phyloP scores from a whole-genome alignment of 2,329 filamentous ascomycete genomes.

The Curvularia lunata region DNA sequence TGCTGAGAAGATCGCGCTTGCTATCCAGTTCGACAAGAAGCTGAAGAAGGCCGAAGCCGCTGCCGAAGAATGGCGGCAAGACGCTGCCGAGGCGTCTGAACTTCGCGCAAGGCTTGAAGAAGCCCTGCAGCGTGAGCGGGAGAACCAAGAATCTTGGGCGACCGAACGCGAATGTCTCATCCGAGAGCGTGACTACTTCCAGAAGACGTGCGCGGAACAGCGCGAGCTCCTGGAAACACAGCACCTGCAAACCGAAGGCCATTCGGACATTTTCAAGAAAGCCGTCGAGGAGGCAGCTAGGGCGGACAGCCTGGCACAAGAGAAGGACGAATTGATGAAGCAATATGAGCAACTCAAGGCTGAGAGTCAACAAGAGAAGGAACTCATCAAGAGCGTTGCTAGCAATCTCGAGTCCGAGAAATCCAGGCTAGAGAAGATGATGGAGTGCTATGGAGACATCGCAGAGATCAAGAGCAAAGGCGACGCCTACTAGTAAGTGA shows the following conservation, averaged over 20 bases:
- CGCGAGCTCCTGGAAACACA: slow-evolving; percentile 29
- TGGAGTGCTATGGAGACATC: slow-evolving; percentile 52
- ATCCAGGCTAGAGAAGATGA: slow-evolving; percentile 51
- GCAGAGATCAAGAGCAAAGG: slow-evolving; percentile 53
- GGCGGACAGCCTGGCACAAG: slow-evolving; percentile 39
- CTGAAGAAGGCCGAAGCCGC: slow-evolving; percentile 56
- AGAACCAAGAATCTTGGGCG: slow-evolving; percentile 56
- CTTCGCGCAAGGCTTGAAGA: slow-evolving; percentile 51
- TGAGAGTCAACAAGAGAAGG: slow-evolving; percentile 47
- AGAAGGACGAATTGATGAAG: slow-evolving; percentile 46
- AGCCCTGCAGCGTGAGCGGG: slow-evolving; percentile 55
- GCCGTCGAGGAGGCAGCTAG: slow-evolving; percentile 42
- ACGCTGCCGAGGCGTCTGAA: slow-evolving; percentile 49
- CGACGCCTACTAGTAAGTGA: slow-evolving; percentile 54
- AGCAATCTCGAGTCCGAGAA: slow-evolving; percentile 52
- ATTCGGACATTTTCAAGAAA: slow-evolving; percentile 45
- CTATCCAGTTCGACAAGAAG: slow-evolving; percentile 50
- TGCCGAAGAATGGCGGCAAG: slow-evolving; percentile 57
- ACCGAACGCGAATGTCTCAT: slow-evolving; percentile 49
- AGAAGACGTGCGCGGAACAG: slow-evolving; percentile 60
- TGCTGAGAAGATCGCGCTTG: slow-evolving; percentile 49
- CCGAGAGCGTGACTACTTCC: slow-evolving; percentile 57
- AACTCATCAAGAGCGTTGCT: slow-evolving; percentile 48
- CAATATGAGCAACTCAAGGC: slow-evolving; percentile 41
- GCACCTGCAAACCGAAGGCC: slow-evolving; percentile 43